Evolutionary conservation across 495 filamentous ascomycete species (phyloP).

Genomic region (Daldinia childiae): DNA sequence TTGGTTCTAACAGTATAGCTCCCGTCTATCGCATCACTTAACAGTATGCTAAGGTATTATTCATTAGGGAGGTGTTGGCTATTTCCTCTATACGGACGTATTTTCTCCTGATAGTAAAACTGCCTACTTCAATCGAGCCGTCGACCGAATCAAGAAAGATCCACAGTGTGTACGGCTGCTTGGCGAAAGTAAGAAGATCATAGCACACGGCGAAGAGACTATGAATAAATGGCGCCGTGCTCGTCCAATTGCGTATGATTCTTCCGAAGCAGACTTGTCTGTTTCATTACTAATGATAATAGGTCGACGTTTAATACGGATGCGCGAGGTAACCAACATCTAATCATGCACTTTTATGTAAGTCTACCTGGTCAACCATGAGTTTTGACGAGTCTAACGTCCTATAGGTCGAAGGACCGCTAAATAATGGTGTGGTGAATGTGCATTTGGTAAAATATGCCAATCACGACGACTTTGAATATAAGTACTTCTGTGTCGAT

Average conservation of each 20-base stretch:
- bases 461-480: conserved; percentile 74
- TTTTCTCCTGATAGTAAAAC: conserved; percentile 86
- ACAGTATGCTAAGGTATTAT: conserved; percentile 23
- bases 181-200: conserved; percentile 77
- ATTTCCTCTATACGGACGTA: conserved; percentile 85
- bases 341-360: conserved; percentile 90
- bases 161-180: conserved; percentile 75
- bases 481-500: conserved; percentile 83
- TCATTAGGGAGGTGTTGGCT: conserved; percentile 74
- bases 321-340: conserved; percentile 77
- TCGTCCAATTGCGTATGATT: conserved; percentile 80
- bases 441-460: conserved; percentile 76
- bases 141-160: conserved; percentile 80
- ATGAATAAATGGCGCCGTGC: conserved; percentile 84
- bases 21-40: not conserved
- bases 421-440: conserved; percentile 75
- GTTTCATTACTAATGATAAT: conserved; percentile 25
- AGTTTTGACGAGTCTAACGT: conserved; percentile 29
- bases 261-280: not conserved
- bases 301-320: conserved; percentile 76
- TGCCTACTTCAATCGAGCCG: conserved; percentile 87
- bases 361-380: conserved; percentile 14
- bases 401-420: conserved; percentile 79
- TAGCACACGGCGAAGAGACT: conserved; percentile 85
- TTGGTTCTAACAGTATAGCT: conserved; percentile 73